A percentile compares a stretch with the other conserved stretches of the same genome.
Conservation (phyloP, 2,329 filamentous ascomycete genomes). For the Alternaria rosae region DNA sequence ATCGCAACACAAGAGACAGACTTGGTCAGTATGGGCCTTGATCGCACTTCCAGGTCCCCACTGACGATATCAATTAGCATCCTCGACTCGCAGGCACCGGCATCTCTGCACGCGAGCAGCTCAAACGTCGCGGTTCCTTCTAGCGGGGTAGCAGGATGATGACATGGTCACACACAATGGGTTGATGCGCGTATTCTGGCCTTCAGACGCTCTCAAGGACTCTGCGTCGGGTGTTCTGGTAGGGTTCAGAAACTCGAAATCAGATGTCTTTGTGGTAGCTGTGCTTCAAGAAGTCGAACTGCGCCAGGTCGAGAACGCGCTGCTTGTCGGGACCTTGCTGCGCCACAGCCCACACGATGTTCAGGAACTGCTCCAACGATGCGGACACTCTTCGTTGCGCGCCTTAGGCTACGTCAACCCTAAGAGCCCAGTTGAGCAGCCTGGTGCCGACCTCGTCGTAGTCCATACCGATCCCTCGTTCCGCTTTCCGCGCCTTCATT, state of each 20-base stretch:
- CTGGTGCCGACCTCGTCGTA: constrained; percentile 75
- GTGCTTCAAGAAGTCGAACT: constrained; percentile 85
- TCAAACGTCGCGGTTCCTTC: constrained; percentile 93
- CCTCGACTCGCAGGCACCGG: constrained; percentile 78
- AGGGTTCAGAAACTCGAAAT: constrained; percentile 91
- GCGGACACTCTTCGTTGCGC: constrained; percentile 81
- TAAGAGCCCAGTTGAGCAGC: constrained; percentile 53
- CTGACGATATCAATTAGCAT: constrained; percentile 65
- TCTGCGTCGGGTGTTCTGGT: constrained; percentile 84
- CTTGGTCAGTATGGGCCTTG: constrained; percentile 66
- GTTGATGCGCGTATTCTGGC: constrained; percentile 98
- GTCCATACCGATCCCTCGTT: constrained; percentile 61
- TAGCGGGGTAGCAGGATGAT: constrained; percentile 65
- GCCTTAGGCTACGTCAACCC: constrained; percentile 85
- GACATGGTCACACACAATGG: constrained; percentile 76
- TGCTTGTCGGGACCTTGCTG: constrained; percentile 83
- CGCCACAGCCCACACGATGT: constrained; percentile 82
- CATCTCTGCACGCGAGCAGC: constrained; percentile 93
- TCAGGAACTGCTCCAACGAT: constrained; percentile 81
- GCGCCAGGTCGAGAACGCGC: constrained; percentile 78
- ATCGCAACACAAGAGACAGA: constrained; percentile 81
- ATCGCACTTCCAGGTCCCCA: neutral
- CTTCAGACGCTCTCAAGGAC: constrained; percentile 80
- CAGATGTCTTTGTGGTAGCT: constrained; percentile 89
- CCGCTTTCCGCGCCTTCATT: constrained; percentile 75